Evolutionary conservation across 129 eudicot species (phyloP).

Genomic region (Artemisia annua): DNA sequence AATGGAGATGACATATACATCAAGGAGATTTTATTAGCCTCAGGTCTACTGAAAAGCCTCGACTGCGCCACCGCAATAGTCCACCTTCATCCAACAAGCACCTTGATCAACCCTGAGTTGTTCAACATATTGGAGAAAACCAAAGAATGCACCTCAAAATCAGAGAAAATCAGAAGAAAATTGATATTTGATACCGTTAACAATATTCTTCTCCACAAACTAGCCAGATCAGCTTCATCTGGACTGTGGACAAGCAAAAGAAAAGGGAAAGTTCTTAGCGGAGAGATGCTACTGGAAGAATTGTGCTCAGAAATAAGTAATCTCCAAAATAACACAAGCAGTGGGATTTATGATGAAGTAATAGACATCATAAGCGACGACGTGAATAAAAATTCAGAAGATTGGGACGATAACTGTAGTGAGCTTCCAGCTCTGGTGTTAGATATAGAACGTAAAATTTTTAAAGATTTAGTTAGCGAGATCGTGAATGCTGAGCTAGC

Average conservation of each 20-base stretch:
- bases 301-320: conserved; percentile 50
- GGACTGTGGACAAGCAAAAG: conserved; percentile 33
- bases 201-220: conserved; percentile 52
- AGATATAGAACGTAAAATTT: conserved; percentile 83
- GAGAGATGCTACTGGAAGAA: conserved; percentile 55
- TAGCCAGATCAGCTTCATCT: conserved; percentile 36
- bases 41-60: conserved; percentile 47
- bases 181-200: conserved; percentile 71
- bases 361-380: conserved; percentile 52
- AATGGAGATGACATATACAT: conserved; percentile 56
- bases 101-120: conserved; percentile 65
- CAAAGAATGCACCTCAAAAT: conserved; percentile 38
- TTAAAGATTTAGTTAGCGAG: conserved; percentile 82
- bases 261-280: conserved; percentile 24
- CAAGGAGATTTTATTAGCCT: conserved; percentile 56
- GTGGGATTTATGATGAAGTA: conserved; percentile 44
- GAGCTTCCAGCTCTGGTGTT: conserved; percentile 72
- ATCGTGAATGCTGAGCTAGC: conserved; percentile 44
- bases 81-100: conserved; percentile 48
- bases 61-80: conserved; percentile 35
- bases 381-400: conserved; percentile 49
- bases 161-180: conserved; percentile 52
- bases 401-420: conserved; percentile 48
- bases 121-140: conserved; percentile 71
- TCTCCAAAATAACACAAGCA: conserved; percentile 32